Evolutionary conservation across 768 basidiomycete species (phyloP).

Genomic region (Boletus tylopilopsis): DNA sequence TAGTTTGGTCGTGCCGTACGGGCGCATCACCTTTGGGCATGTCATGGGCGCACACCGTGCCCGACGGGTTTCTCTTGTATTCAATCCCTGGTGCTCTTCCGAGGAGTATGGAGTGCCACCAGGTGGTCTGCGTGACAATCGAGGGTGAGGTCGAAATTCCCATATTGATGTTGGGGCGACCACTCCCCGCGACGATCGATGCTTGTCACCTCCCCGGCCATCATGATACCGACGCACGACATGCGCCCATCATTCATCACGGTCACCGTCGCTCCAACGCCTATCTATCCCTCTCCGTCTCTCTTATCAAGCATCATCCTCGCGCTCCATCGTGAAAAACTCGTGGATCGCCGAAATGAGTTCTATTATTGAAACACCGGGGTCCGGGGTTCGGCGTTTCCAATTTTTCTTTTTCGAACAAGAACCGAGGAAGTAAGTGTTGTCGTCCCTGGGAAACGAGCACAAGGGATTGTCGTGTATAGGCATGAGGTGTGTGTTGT

Average conservation of each 20-base stretch:
- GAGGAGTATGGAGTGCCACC: not conserved
- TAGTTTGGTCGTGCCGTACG: not conserved
- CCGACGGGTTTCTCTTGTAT: no score
- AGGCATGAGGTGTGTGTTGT: no score
- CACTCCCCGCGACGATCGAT: no score
- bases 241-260: not conserved
- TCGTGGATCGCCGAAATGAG: not conserved
- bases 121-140: no score
- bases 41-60: not conserved
- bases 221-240: not conserved
- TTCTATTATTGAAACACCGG: not conserved
- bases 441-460: no score
- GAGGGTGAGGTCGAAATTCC: no score
- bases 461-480: no score
- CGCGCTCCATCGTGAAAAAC: no score
- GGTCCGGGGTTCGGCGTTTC: not conserved
- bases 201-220: not conserved
- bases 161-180: no score
- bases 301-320: not conserved
- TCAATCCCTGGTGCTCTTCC: not conserved
- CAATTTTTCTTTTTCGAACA: not conserved
- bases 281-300: no score
- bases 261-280: not conserved
- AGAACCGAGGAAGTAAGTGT: not conserved
- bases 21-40: constrained; percentile 1